These are phyloP conservation scores for Ensete ventricosum DNA, from an alignment of 176 grass and related monocot species.

Conservation along the genomic window DNA sequence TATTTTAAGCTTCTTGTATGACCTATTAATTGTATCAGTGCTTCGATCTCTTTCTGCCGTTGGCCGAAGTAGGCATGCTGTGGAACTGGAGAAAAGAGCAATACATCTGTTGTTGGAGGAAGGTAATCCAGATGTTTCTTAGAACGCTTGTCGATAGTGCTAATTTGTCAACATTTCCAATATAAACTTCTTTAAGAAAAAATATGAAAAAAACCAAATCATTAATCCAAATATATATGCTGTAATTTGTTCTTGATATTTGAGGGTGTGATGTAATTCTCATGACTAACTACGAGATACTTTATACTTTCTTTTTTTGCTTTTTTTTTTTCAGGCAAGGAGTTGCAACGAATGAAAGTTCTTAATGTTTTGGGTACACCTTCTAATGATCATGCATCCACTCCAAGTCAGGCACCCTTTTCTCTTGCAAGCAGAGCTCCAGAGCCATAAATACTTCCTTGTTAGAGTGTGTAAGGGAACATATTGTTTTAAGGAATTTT, in stretches of 20 bases:
- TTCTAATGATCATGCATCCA: constrained; percentile 27
- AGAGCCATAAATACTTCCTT: not conserved
- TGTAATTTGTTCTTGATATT: not conserved
- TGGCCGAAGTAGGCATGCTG: constrained; percentile 69
- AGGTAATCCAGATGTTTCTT: constrained; percentile 46
- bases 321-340: constrained; percentile 41
- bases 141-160: not conserved
- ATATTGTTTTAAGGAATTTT: not conserved
- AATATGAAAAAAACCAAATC: not conserved
- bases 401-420: not conserved
- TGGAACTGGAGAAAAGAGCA: constrained; percentile 82
- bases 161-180: not conserved
- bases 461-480: not conserved
- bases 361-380: constrained; percentile 67
- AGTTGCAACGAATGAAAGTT: constrained; percentile 59
- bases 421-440: not conserved
- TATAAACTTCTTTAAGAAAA: not conserved
- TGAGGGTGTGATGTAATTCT: not conserved
- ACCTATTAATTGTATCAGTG: constrained; percentile 23
- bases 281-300: not conserved
- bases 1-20: not conserved
- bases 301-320: not conserved
- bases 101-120: constrained; percentile 86
- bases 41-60: constrained; percentile 64
- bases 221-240: not conserved